Evolutionary conservation across 352 stramenopile genomes (phyloP).

Genomic region (Pythium utonaiense): DNA sequence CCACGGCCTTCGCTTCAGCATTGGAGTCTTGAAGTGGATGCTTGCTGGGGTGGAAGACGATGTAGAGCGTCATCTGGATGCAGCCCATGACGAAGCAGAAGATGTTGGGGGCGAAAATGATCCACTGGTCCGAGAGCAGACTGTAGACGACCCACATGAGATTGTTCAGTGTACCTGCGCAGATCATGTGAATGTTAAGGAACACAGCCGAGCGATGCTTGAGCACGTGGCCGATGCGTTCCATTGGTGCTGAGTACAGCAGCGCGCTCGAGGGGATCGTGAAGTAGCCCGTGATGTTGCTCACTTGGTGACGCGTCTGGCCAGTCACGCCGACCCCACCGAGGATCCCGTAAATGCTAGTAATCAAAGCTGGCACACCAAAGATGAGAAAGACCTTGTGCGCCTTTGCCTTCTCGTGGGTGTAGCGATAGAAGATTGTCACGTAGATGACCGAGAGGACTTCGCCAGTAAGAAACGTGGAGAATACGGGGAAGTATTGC

Average conservation of each 20-base stretch:
- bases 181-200: conserved; percentile 49
- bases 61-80: conserved; percentile 34
- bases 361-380: conserved; percentile 17
- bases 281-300: conserved; percentile 34
- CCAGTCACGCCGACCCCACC: conserved; percentile 23
- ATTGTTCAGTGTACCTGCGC: conserved; percentile 45
- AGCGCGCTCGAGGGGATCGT: conserved; percentile 39
- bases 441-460: conserved; percentile 37
- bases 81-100: conserved; percentile 32
- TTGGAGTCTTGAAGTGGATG: conserved; percentile 13
- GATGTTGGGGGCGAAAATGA: conserved; percentile 48
- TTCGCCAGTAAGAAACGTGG: conserved; percentile 39
- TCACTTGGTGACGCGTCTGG: conserved; percentile 27
- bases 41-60: conserved; percentile 41
- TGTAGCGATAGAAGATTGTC: conserved; percentile 41
- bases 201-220: conserved; percentile 39
- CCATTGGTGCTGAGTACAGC: conserved; percentile 52
- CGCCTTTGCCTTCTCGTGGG: conserved; percentile 34
- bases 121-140: conserved; percentile 34
- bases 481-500: conserved; percentile 42
- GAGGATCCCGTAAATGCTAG: conserved; percentile 39
- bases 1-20: not conserved
- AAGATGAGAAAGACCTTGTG: conserved; percentile 23
- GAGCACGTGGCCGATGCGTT: conserved; percentile 41
- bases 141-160: conserved; percentile 48